A percentile compares a stretch with the other conserved stretches of the same genome.
Conservation (phyloP, 1,284 basidiomycete species). For the Coniferiporia weirii region DNA sequence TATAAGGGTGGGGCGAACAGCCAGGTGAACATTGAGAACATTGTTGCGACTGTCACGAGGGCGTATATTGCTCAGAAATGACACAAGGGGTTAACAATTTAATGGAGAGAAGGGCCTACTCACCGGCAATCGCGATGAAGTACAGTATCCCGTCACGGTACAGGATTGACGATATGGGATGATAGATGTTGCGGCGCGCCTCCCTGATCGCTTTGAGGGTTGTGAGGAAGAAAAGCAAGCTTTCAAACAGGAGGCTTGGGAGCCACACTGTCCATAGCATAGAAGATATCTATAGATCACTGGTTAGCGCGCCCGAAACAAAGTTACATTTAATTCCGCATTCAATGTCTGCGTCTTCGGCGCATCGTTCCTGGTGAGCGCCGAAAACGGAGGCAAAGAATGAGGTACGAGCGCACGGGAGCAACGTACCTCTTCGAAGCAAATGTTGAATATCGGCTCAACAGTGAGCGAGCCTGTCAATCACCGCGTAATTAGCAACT, state of each 20-base stretch:
- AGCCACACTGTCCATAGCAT: slow-evolving; percentile 18
- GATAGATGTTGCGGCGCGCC: slow-evolving; percentile 10
- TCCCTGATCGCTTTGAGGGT: slow-evolving; percentile 16
- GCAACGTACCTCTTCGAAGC: slow-evolving; percentile 14
- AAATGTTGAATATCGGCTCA: slow-evolving; percentile 14
- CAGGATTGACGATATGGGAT: slow-evolving; percentile 17
- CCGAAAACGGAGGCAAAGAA: neutral
- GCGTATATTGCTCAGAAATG: neutral
- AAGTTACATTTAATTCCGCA: neutral
- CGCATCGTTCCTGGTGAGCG: neutral
- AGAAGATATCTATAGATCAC: slow-evolving; percentile 2
- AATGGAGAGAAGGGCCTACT: neutral
- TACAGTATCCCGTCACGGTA: slow-evolving; percentile 19
- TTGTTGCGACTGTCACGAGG: slow-evolving; percentile 3
- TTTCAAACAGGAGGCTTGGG: slow-evolving; percentile 15
- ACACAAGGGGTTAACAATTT: too few species aligned
- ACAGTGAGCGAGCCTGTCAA: slow-evolving; percentile 9
- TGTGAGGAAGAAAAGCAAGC: slow-evolving; percentile 15
- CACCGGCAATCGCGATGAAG: slow-evolving; percentile 14
- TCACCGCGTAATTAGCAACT: neutral
- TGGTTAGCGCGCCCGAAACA: neutral
- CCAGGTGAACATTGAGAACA: slow-evolving; percentile 19
- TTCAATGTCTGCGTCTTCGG: neutral
- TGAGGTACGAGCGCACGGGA: neutral
- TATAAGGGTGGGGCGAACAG: slow-evolving; percentile 3